Evolutionary conservation across 2,329 filamentous ascomycete species (phyloP).

Genomic region (Claviceps lovelessii): DNA sequence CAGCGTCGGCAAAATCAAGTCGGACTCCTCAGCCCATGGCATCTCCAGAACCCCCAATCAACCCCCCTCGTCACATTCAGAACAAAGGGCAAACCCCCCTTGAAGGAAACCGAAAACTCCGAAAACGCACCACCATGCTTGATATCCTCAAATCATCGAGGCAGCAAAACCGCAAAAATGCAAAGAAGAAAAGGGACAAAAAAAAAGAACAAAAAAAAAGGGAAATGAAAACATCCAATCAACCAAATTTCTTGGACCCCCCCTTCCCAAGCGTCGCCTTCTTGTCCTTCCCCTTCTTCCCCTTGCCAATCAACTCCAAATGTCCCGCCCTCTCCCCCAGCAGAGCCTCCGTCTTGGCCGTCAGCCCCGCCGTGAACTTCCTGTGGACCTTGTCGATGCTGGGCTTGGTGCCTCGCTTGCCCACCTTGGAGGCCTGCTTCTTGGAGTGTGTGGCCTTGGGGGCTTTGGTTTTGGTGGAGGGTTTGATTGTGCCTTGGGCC

Average conservation of each 20-base stretch:
- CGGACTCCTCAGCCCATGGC: too few species aligned
- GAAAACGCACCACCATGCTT: too few species aligned
- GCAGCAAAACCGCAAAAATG: not conserved
- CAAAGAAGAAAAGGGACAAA: too few species aligned
- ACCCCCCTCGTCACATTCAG: too few species aligned
- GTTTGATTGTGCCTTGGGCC: constrained; percentile 42
- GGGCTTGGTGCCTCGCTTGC: constrained; percentile 33
- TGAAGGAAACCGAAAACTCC: too few species aligned
- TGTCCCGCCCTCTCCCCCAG: constrained; percentile 46
- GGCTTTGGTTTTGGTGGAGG: constrained; percentile 25
- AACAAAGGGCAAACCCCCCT: too few species aligned
- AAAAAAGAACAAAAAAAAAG: too few species aligned
- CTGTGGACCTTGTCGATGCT: constrained; percentile 38
- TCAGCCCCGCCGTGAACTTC: constrained; percentile 41
- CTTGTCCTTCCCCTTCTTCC: constrained; percentile 31
- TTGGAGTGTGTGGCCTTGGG: constrained; percentile 28
- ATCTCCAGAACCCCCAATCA: too few species aligned
- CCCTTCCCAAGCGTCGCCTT: constrained; percentile 28
- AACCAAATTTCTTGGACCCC: constrained; percentile 42
- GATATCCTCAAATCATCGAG: too few species aligned
- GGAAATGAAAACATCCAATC: constrained; percentile 10
- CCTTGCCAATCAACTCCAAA: constrained; percentile 43
- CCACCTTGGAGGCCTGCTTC: constrained; percentile 29
- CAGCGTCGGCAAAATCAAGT: too few species aligned
- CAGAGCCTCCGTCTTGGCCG: constrained; percentile 40